A percentile compares a stretch with the other conserved stretches of the same genome.
Conservation (phyloP, 371 early-diverging fungal genomes). For the Apophysomyces elegans region DNA sequence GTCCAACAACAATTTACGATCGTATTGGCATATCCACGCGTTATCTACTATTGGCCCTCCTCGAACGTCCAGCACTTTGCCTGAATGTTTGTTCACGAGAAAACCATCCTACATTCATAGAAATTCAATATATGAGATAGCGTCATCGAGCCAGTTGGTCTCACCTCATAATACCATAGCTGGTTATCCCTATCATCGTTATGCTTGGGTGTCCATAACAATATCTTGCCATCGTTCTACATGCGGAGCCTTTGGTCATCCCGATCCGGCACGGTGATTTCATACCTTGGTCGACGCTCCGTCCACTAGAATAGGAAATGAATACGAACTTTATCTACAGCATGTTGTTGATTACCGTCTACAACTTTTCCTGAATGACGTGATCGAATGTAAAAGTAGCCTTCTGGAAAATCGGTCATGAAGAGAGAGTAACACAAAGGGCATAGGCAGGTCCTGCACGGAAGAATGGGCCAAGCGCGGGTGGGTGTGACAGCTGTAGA, state of each 20-base stretch:
- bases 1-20: slow-evolving; percentile 40
- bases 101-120: slow-evolving; percentile 37
- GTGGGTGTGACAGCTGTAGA: too few species aligned
- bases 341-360: slow-evolving; percentile 36
- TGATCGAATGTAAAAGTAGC: slow-evolving; percentile 54
- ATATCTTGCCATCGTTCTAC: slow-evolving; percentile 48
- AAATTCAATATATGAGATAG: neutral
- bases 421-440: neutral
- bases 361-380: slow-evolving; percentile 47
- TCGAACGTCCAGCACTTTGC: slow-evolving; percentile 46
- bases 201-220: slow-evolving; percentile 52
- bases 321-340: neutral
- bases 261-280: neutral
- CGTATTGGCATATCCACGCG: slow-evolving; percentile 48
- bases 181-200: slow-evolving; percentile 54
- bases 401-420: slow-evolving; percentile 51
- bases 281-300: slow-evolving; percentile 39
- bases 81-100: slow-evolving; percentile 46
- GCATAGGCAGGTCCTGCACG: too few species aligned
- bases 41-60: slow-evolving; percentile 45
- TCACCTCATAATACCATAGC: slow-evolving; percentile 52
- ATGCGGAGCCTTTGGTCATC: neutral
- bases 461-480: too few species aligned
- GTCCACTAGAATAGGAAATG: slow-evolving; percentile 27
- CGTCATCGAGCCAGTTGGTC: neutral